Base-by-base conservation (phyloP, 371 early-diverging fungal species). In the Mucor sp. region DNA sequence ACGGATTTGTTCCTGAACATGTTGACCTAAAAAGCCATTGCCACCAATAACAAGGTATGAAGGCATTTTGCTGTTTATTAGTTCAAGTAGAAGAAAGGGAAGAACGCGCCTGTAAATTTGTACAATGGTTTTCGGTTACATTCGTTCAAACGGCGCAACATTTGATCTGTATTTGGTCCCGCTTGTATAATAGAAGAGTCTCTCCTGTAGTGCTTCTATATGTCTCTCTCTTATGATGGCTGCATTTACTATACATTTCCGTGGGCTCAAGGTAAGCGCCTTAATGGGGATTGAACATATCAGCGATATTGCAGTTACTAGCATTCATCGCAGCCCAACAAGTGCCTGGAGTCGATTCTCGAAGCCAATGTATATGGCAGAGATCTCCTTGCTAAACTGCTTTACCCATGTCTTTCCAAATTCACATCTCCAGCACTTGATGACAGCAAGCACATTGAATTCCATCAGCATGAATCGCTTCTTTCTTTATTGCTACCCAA, bases 11-110 rank as follows among this genome's bases (percentile, higher is more conserved):
- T 87, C 81, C 63, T 92, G 89, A 27, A 96, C 90, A 71, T 87
- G 87, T 28, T 90, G 85, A 27, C 96, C 97, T 33, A 96, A 88
- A 72, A 96, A 96, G 27, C 96, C 96, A 66, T 93, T 91, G 62
- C 96, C 96, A 58, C 97, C 96, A 66, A 96, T 89, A 47, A 96
- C 91, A 0, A 96, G 83, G 67, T 88, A 92, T 35, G 88, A 82
- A 68, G 74, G 39, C 66, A 66, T 66, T 37, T 39, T 66, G 21
- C 32, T 43, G 28, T 39, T 39, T 39, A 14, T n/a, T 35, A 50
- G 11, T 48, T 17, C 39, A 60, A 60, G 30, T 19, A 23, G 43
- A 43, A 53, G 33, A 50, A 50, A 50, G 25, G 33, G n/a, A 35
- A 44, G 37, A 48, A 53, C 59, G 59, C 59, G 59, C 59, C 53